Conservation (phyloP, 257 asterid species). For the Plantago major region DNA sequence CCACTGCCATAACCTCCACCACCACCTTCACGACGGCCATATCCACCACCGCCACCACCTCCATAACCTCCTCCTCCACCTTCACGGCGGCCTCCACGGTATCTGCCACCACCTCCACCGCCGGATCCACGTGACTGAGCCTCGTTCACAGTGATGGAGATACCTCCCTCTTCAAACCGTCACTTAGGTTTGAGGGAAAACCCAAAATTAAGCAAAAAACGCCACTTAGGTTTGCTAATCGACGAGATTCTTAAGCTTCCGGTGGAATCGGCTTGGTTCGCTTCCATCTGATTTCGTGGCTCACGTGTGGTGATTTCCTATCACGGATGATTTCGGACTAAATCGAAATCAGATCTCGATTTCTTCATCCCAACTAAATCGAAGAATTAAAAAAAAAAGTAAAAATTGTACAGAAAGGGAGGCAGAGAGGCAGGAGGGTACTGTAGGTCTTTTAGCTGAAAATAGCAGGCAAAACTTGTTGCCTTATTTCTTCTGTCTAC, state of each 20-base stretch:
- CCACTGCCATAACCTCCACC: conserved; percentile 39
- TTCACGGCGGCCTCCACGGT: conserved; percentile 27
- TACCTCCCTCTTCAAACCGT: no score
- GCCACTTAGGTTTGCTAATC: no score
- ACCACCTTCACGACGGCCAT: background rate
- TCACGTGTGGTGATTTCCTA: no score
- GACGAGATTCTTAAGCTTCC: no score
- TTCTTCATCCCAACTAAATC: no score
- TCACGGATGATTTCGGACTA: no score
- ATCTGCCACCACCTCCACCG: conserved; percentile 33
- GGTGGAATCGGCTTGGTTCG: no score
- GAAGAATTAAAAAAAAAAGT: no score
- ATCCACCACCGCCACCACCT: conserved; percentile 24
- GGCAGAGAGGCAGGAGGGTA: background rate
- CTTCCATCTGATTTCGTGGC: no score
- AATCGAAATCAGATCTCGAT: no score
- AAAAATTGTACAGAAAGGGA: background rate
- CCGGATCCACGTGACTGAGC: conserved; percentile 85
- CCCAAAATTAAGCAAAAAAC: no score
- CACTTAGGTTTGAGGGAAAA: no score
- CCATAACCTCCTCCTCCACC: conserved; percentile 20
- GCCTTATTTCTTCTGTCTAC: conserved; percentile 7
- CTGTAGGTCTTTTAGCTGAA: conserved; percentile 10
- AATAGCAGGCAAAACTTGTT: conserved; percentile 11
- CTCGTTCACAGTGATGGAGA: conserved; percentile 87